A percentile compares a stretch with the other conserved stretches of the same genome.
Conservation (phyloP, 768 basidiomycete genomes). For the Lepiota subincarnata region DNA sequence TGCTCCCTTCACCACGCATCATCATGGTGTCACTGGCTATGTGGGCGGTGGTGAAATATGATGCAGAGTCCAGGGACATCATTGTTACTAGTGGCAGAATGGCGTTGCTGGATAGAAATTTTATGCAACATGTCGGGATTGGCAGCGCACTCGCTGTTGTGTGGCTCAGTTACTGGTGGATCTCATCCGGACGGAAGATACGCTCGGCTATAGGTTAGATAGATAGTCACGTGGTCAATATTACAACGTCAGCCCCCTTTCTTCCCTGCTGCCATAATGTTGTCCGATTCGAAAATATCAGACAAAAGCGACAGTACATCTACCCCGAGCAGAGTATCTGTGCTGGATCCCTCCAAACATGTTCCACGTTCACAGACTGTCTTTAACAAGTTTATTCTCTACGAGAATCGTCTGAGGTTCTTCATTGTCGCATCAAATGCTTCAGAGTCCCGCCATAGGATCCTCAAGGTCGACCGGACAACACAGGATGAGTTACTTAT, state of each 20-base stretch:
- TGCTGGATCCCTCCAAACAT: neutral
- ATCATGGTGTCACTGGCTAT: neutral
- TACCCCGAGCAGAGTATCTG: neutral
- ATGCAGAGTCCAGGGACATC: neutral
- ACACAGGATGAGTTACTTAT: constrained; percentile 69
- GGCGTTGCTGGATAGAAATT: constrained; percentile 4
- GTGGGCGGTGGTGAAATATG: neutral
- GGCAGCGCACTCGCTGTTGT: constrained; percentile 12
- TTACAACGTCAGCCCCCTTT: no score
- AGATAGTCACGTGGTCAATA: neutral
- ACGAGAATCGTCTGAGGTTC: constrained; percentile 89
- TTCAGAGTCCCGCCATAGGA: constrained; percentile 81
- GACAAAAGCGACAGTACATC: constrained; percentile 2
- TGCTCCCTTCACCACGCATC: constrained; percentile 2
- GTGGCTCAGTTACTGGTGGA: constrained; percentile 15
- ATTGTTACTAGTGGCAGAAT: neutral
- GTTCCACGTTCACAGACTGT: constrained; percentile 19
- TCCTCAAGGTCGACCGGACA: constrained; percentile 92
- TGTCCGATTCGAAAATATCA: constrained; percentile 10
- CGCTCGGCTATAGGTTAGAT: neutral
- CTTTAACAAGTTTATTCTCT: constrained; percentile 86
- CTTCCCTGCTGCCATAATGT: neutral
- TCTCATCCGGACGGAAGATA: constrained; percentile 6
- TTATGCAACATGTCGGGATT: constrained; percentile 10
- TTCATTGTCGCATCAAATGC: constrained; percentile 91